phyloP scores from a whole-genome alignment of 2,329 filamentous ascomycete genomes.

The Colletotrichum sp. region DNA sequence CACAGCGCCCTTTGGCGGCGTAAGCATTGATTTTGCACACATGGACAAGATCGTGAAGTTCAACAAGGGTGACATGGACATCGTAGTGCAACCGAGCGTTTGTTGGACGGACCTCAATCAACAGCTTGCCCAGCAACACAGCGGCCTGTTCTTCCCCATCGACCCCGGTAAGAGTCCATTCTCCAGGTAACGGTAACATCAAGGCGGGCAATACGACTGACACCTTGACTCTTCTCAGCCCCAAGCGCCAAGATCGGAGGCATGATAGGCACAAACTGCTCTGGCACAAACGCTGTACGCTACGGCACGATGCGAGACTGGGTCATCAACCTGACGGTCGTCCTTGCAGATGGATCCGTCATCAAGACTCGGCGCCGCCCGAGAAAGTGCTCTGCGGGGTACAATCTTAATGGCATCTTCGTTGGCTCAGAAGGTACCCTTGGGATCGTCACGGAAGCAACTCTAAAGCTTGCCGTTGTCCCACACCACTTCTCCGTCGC shows the following conservation, averaged over 20 bases:
- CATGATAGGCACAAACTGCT: conserved; percentile 72
- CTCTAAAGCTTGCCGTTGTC: conserved; percentile 69
- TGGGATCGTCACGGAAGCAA: conserved; percentile 73
- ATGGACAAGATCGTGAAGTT: conserved; percentile 71
- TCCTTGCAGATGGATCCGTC: conserved; percentile 68
- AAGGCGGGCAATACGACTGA: background rate
- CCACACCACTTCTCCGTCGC: conserved; percentile 69
- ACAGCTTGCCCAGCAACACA: conserved; percentile 55
- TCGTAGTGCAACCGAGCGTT: conserved; percentile 71
- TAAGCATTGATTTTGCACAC: conserved; percentile 70
- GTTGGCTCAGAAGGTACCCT: conserved; percentile 74
- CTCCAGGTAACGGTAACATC: background rate
- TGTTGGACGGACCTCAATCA: conserved; percentile 72
- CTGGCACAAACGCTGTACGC: conserved; percentile 60
- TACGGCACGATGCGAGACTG: conserved; percentile 80
- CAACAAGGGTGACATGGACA: conserved; percentile 71
- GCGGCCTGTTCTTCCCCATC: conserved; percentile 70
- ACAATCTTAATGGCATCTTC: conserved; percentile 72
- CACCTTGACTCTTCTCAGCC: background rate
- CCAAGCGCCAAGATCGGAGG: conserved; percentile 45
- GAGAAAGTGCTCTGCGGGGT: conserved; percentile 72
- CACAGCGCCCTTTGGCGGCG: conserved; percentile 66
- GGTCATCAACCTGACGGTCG: conserved; percentile 73
- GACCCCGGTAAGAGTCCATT: conserved; percentile 68
- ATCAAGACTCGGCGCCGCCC: conserved; percentile 74